Evolutionary conservation across 345 rosid genomes (phyloP), one percentile per base, ranked within the genome.

Genomic region (Mallotus nudiflorus): DNA sequence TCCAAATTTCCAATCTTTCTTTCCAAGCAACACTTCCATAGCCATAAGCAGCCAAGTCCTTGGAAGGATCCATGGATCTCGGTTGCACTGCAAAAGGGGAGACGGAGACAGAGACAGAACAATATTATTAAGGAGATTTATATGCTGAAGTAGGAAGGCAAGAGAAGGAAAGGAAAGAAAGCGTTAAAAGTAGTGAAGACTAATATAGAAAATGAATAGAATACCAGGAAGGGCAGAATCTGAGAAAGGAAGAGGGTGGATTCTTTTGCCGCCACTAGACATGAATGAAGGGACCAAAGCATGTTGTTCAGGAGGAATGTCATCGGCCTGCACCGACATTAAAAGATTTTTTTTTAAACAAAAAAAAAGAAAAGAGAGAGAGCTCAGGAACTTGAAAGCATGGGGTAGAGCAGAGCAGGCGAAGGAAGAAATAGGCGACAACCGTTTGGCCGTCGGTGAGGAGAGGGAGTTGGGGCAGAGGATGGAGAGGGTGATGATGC

Each of bases 21-120:
- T 84, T 86, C 88, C 85, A 84, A 31, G 86, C 86, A 39, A 84
- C 75, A 71, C 84, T 86, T 61, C 86, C 88, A 31, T 78, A 81
- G 42, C 88, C 85, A 59, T 86, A 84, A 58, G 82, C 90, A 62
- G 88, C 81, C 66, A 86, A 77, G 75, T 86, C 85, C 78, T 84
- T 82, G 61, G 82, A 80, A 69, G 86, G 82, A 68, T 81, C 77
- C 85, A 82, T 48, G 65, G 82, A 74, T 76, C 84, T 82, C 31
- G 75, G 79, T 77, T 82, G 85, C 58, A 78, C 85, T 82, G 62
- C 58, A 40, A 45, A 63, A 59, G 19, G 37, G 20, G n/a, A n/a
- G n/a, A n/a, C n/a, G n/a, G n/a, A 49, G 33, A 58, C 25, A 15
- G 10, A 14, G 12, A 16, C 6, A 68, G 24, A 11, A 40, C 6